Base-by-base conservation (phyloP, 1,284 basidiomycete genomes). In the Mycena sp. region DNA sequence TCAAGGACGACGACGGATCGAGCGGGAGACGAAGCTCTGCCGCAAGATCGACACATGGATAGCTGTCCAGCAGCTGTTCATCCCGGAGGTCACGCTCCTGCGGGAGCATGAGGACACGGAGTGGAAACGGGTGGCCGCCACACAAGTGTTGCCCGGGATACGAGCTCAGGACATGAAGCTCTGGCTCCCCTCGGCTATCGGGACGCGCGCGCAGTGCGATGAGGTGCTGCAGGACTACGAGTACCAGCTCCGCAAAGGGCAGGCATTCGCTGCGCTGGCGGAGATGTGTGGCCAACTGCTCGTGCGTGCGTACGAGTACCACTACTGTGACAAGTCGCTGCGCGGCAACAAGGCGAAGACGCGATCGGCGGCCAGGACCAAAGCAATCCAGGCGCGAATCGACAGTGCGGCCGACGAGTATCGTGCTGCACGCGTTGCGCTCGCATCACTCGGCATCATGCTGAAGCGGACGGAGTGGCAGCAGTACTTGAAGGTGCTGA, bases 151-250 rank as follows among this genome's bases (percentile, higher is more conserved):
- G 0, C 55, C 56, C 0, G 61, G 61, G 10, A 14, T 63, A 16
- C 37, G 14, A 9, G 61, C 54, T 2, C 26, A 23, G 2, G 56
- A 60, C 28, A 35, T 64, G 21, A 26, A 28, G 40, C 48, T 64
- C 1, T 60, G 57, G 52, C 48, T 60, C 9, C 62, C 56, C 4
- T 64, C 57, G n/a, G n/a, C n/a, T n/a, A n/a, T n/a, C n/a, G n/a
- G n/a, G n/a, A n/a, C n/a, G n/a, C n/a, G n/a, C n/a, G n/a, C n/a
- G n/a, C n/a, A n/a, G n/a, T n/a, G n/a, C n/a, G n/a, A n/a, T n/a
- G n/a, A n/a, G n/a, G n/a, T n/a, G n/a, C 21, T 62, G 9, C 12
- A 44, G 38, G 12, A 16, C 3, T 43, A 57, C 54, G 55, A 63
- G 25, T 58, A 29, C 25, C 29, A 35, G 6, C 40, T 58, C 1